phyloP scores from a whole-genome alignment of 2,329 filamentous ascomycete species.

The Sarocladiaceae sp. region DNA sequence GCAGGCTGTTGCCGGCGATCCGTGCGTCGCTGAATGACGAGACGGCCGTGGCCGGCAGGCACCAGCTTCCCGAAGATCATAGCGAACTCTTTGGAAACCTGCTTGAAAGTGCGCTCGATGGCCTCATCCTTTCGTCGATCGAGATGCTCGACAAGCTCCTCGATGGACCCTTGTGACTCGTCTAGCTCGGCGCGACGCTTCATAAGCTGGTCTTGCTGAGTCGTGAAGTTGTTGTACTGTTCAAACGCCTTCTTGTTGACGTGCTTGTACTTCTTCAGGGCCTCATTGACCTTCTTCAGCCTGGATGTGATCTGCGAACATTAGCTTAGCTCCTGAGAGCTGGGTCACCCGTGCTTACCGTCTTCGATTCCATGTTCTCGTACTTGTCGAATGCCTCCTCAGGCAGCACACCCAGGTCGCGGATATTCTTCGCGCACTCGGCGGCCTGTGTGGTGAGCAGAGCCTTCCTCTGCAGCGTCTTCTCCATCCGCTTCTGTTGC shows the following conservation, averaged over 20 bases:
- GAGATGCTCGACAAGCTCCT: constrained; percentile 86
- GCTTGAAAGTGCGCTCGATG: constrained; percentile 97
- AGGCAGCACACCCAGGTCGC: constrained; percentile 86
- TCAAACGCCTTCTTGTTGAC: constrained; percentile 99
- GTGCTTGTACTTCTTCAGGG: constrained; percentile 92
- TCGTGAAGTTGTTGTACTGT: constrained; percentile 96
- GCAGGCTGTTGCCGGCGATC: constrained; percentile 58
- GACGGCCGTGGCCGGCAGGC: constrained; percentile 82
- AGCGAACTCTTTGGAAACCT: constrained; percentile 90
- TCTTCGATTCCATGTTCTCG: constrained; percentile 73
- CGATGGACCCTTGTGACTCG: constrained; percentile 79
- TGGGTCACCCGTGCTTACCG: no score
- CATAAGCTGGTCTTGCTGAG: constrained; percentile 81
- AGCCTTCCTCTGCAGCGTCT: constrained; percentile 84
- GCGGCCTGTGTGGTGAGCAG: constrained; percentile 71
- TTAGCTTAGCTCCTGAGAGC: no score
- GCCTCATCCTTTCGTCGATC: constrained; percentile 97
- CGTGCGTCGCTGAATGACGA: constrained; percentile 88
- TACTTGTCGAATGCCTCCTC: constrained; percentile 94
- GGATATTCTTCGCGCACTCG: constrained; percentile 83
- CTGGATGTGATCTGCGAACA: constrained; percentile 53
- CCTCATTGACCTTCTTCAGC: constrained; percentile 87
- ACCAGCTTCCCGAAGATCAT: constrained; percentile 94
- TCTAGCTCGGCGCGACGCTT: constrained; percentile 85
- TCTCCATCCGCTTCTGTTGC: constrained; percentile 86